These are phyloP conservation scores for Carpinus fangiana DNA, from an alignment of 306 rosid genomes.

Conservation along the genomic window DNA sequence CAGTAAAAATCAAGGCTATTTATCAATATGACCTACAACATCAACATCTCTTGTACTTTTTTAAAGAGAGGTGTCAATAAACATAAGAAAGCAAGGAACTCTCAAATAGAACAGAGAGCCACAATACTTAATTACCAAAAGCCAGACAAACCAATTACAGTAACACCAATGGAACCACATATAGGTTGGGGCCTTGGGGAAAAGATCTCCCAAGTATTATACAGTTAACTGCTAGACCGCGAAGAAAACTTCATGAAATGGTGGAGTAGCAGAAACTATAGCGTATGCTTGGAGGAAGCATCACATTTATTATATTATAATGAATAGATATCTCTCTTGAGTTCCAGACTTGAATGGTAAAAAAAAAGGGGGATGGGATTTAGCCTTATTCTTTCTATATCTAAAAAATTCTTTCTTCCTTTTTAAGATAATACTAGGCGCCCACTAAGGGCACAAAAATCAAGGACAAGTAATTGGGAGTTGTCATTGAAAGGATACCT, in stretches of 20 bases:
- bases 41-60: not conserved
- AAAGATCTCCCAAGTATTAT: not conserved
- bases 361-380: no score
- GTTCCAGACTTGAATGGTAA: no score
- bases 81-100: not conserved
- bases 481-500: no score
- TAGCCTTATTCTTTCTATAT: no score
- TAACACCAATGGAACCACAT: not conserved
- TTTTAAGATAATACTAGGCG: no score
- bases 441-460: no score
- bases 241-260: not conserved
- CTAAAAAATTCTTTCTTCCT: no score
- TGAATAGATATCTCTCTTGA: no score
- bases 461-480: no score
- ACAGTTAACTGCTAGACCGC: not conserved
- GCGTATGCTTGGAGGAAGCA: not conserved
- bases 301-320: no score
- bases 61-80: not conserved
- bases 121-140: not conserved
- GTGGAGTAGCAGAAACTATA: not conserved
- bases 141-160: not conserved
- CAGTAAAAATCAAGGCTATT: conserved; percentile 21
- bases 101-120: not conserved
- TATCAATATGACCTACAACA: not conserved
- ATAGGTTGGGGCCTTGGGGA: not conserved